Evolutionary conservation across 2,329 filamentous ascomycete species (phyloP).

Genomic region (Colletotrichum eremochloae): DNA sequence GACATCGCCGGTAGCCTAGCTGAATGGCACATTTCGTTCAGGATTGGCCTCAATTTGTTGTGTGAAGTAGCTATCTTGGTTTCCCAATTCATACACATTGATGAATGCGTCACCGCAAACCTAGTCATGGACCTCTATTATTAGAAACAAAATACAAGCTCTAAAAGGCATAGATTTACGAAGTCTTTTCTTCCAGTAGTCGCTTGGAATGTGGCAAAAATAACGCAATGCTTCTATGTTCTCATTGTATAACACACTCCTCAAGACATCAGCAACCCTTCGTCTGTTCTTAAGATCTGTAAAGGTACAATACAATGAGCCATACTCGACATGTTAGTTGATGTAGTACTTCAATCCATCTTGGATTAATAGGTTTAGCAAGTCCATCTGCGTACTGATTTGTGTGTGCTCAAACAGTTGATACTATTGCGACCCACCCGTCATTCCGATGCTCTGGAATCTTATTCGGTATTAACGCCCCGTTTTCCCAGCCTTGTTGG

Average conservation of each 20-base stretch:
- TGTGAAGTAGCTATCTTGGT: background rate
- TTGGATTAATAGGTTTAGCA: background rate
- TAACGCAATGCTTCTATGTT: background rate
- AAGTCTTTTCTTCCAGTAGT: background rate
- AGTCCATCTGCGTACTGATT: background rate
- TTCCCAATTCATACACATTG: background rate
- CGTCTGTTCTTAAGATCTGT: background rate
- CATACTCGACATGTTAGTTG: background rate
- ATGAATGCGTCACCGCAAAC: background rate
- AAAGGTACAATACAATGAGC: background rate
- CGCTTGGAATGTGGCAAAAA: background rate
- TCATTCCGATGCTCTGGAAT: rapidly evolving
- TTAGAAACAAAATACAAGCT: background rate
- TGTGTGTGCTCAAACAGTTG: too few species aligned
- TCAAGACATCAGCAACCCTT: background rate
- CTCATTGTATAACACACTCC: too few species aligned
- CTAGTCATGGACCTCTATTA: background rate
- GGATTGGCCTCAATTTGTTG: background rate
- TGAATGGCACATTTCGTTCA: background rate
- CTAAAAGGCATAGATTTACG: background rate
- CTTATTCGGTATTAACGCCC: background rate
- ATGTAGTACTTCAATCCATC: background rate
- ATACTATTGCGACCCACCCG: conserved; percentile 5
- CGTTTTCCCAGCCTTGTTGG: too few species aligned
- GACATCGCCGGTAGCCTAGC: background rate